Percentiles rank a stretch among this genome's conserved stretches.
These are phyloP conservation scores for Micromonas commoda DNA, from an alignment of 139 green algal genomes.

Conservation along the genomic window DNA sequence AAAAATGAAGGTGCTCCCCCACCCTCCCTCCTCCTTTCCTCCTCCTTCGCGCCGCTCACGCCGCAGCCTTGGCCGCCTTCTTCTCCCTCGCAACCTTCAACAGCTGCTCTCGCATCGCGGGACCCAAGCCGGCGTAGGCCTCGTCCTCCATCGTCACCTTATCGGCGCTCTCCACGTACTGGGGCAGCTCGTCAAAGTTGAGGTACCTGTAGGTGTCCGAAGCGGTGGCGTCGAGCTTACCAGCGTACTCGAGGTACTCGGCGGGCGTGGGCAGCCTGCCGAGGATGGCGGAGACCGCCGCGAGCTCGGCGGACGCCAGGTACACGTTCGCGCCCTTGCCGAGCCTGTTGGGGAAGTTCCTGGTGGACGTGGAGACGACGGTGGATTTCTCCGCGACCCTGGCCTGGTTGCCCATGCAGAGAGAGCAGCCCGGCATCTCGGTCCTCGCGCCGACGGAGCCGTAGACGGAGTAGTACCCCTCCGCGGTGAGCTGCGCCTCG, in stretches of 20 bases:
- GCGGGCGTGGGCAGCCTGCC: constrained; percentile 16
- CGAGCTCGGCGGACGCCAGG: constrained; percentile 32
- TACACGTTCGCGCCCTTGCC: constrained; percentile 38
- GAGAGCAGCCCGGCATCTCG: constrained; percentile 37
- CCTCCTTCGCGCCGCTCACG: too few relatives aligned
- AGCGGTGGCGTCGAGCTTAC: not conserved
- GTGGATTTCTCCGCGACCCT: constrained; percentile 32
- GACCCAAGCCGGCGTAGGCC: too few relatives aligned
- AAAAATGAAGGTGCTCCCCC: too few relatives aligned
- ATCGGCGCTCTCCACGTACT: constrained; percentile 12
- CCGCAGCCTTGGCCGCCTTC: too few relatives aligned
- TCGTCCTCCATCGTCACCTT: too few relatives aligned
- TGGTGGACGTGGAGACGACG: constrained; percentile 34
- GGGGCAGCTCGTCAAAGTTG: constrained; percentile 33
- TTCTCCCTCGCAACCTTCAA: too few relatives aligned
- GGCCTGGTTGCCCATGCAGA: constrained; percentile 39
- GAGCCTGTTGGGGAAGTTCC: constrained; percentile 36
- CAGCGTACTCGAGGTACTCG: constrained; percentile 23
- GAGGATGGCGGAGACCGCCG: constrained; percentile 27
- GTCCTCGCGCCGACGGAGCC: constrained; percentile 29
- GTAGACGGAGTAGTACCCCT: constrained; percentile 35
- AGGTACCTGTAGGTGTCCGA: constrained; percentile 33
- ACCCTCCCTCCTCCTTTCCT: too few relatives aligned
- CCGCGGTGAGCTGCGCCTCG: constrained; percentile 25
- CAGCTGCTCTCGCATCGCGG: too few relatives aligned